Evolutionary conservation across 2,329 filamentous ascomycete genomes (phyloP), one percentile per base, ranked within the genome.

Genomic region (Fusarium nisikadoi): DNA sequence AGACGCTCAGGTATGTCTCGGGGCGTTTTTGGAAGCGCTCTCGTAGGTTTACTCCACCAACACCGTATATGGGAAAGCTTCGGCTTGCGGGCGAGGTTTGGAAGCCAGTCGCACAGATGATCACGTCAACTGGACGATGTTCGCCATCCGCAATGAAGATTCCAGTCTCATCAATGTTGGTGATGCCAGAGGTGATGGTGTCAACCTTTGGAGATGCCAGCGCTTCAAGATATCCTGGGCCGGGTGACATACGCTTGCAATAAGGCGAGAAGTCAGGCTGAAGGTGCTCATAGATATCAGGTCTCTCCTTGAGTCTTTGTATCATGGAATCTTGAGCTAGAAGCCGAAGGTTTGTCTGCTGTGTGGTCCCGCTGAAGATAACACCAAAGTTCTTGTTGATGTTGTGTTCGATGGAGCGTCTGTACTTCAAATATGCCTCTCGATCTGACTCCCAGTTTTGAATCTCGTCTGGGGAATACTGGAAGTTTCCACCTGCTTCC

Each of bases 351-450:
- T 27, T 43, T 5, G 46, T n/a, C 14, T 67, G 64, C 38, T 67
- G 29, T 20, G 46, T 25, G 1, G 64, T 47, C 3, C 62, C 64
- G 17, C 36, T 43, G 8, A 67, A 67, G 6, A 67, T 29, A 0
- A 67, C 64, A 7, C 64, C 54, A 0, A 67, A 62, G 12, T 67
- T 67, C 31, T 67, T 67, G 19, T 67, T 67, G 9, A 67, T 67
- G 8, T 42, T 50, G n/a, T 67, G 52, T 23, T 67, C 64, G 2
- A 67, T 62, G 16, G 46, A 31, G 2, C 64, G 41, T 31, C 64
- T 46, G 20, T 67, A 67, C 9, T 53, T 42, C 2, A 67, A 19
- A 33, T 67, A 67, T 10, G 54, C 29, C 11, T 67, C 64, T 8
- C 64, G 46, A 14, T 67, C 46, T 17, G 41, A 47, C 14, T 67